Evolutionary conservation across 2,329 filamentous ascomycete species (phyloP).

Genomic region (Aspergillus eucalypticola): DNA sequence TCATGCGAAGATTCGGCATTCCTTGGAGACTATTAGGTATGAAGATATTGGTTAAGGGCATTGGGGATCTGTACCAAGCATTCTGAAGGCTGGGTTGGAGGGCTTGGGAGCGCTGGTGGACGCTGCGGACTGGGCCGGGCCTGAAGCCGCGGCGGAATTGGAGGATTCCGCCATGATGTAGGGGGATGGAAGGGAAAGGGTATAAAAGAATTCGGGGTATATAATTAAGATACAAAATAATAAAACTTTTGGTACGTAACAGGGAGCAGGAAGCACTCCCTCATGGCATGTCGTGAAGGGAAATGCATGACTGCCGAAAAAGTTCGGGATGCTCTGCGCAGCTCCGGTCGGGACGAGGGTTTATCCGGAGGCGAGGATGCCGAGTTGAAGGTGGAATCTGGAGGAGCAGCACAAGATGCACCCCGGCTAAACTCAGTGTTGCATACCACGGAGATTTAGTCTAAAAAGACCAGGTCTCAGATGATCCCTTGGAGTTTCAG

Average conservation of each 20-base stretch:
- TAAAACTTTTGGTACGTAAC: neutral
- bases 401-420: neutral
- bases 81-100: slow-evolving; percentile 71
- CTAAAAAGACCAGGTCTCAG: neutral
- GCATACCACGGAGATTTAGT: neutral
- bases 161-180: slow-evolving; percentile 40
- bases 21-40: slow-evolving; percentile 50
- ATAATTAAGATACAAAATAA: neutral
- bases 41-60: neutral
- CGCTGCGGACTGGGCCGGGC: slow-evolving; percentile 36
- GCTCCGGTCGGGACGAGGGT: slow-evolving; percentile 10
- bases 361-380: slow-evolving; percentile 8
- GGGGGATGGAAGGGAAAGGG: neutral
- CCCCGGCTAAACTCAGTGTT: neutral
- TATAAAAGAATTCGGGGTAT: neutral
- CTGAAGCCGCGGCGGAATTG: slow-evolving; percentile 37
- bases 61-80: slow-evolving; percentile 57
- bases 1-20: slow-evolving; percentile 77
- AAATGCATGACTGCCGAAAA: slow-evolving; percentile 5
- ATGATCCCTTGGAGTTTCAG: neutral
- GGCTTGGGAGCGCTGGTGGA: slow-evolving; percentile 32
- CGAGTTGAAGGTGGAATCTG: neutral
- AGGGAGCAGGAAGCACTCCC: neutral
- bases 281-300: neutral
- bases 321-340: slow-evolving; percentile 11